Percentiles rank a stretch among this genome's conserved stretches.
Conservation (phyloP, 495 filamentous ascomycete genomes). For the Mytilinidion resinicola region DNA sequence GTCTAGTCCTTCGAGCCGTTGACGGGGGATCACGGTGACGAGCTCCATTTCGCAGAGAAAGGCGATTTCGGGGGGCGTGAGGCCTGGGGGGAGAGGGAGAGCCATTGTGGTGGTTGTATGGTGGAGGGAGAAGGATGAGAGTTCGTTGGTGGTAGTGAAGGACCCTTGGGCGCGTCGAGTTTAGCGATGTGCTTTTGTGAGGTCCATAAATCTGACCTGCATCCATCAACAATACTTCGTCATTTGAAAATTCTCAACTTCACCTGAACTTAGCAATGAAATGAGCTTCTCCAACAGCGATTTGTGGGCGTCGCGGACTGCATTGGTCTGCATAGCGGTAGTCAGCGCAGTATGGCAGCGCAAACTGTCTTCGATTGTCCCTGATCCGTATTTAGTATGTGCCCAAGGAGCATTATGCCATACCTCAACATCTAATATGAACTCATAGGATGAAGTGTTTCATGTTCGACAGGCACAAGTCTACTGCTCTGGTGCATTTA, state of each 20-base stretch:
- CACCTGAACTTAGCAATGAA: neutral
- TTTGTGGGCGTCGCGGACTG: conserved; percentile 9
- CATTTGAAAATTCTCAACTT: neutral
- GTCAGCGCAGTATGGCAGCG: conserved; percentile 23
- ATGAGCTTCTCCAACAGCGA: conserved; percentile 6
- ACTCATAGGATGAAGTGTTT: conserved; percentile 78
- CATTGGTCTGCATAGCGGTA: conserved; percentile 13
- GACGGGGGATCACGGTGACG: conserved; percentile 86
- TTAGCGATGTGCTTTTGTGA: conserved; percentile 10
- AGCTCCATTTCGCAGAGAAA: conserved; percentile 97
- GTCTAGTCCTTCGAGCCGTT: conserved; percentile 76
- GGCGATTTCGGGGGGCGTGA: conserved; percentile 82
- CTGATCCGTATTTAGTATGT: conserved; percentile 77
- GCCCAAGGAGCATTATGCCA: neutral
- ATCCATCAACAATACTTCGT: neutral
- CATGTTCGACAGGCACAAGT: conserved; percentile 86
- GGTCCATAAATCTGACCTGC: neutral
- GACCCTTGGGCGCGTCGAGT: conserved; percentile 3
- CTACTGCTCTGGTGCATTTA: conserved; percentile 71
- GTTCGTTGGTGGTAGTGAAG: neutral
- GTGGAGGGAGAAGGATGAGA: conserved; percentile 8
- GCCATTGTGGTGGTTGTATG: conserved; percentile 53
- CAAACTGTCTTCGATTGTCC: conserved; percentile 42
- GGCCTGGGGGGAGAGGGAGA: conserved; percentile 71
- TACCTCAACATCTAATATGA: neutral